Evolutionary conservation across 768 basidiomycete genomes (phyloP).

Genomic region (Boletus vinaceobasis): DNA sequence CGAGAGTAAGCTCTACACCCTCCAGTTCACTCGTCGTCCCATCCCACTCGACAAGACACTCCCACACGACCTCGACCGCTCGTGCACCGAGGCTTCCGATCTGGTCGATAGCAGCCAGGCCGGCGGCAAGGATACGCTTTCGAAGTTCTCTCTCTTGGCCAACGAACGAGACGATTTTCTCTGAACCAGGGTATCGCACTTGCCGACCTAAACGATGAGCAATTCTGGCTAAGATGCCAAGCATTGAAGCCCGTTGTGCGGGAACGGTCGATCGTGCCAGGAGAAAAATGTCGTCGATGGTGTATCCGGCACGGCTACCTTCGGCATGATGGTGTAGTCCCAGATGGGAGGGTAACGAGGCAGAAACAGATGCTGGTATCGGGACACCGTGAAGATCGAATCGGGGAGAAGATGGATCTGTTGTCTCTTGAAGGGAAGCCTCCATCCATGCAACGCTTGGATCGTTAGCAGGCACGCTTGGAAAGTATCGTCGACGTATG

Average conservation of each 20-base stretch:
- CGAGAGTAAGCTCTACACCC: conserved; percentile 43
- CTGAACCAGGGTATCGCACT: background rate
- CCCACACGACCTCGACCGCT: conserved; percentile 73
- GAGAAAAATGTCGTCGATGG: conserved; percentile 78
- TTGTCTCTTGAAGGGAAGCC: conserved; percentile 9
- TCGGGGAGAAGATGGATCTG: conserved; percentile 39
- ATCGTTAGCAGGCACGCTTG: conserved; percentile 61
- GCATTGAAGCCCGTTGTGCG: conserved; percentile 80
- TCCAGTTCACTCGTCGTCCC: conserved; percentile 23
- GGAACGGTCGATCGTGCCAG: conserved; percentile 78
- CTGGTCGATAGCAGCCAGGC: conserved; percentile 62
- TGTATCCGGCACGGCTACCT: conserved; percentile 76
- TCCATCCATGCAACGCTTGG: conserved; percentile 81
- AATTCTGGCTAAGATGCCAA: conserved; percentile 65
- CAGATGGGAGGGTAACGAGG: conserved; percentile 72
- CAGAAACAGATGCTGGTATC: conserved; percentile 53
- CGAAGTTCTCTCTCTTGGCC: conserved; percentile 44
- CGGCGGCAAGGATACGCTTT: conserved; percentile 62
- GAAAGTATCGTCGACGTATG: conserved; percentile 83
- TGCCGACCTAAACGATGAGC: conserved; percentile 34
- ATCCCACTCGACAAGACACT: conserved; percentile 69
- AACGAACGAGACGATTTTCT: conserved; percentile 9
- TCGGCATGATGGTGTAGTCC: conserved; percentile 92
- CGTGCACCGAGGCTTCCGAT: conserved; percentile 62
- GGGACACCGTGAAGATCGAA: conserved; percentile 76